A percentile compares a stretch with the other conserved stretches of the same genome.
phyloP scores from a whole-genome alignment of 306 rosid genomes.

The Malus fusca region DNA sequence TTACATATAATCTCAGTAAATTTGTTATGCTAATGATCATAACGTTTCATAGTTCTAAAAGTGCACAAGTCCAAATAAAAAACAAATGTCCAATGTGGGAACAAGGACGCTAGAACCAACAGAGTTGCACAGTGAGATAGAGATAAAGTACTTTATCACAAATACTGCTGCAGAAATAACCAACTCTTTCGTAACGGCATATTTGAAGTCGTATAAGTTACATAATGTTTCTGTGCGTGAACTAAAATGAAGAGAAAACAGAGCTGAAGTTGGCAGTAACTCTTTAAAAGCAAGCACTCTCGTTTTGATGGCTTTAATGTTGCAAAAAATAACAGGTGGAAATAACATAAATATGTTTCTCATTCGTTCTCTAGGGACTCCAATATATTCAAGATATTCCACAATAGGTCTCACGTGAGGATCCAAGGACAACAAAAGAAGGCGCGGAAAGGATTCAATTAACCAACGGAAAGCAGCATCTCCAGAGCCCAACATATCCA shows the following conservation, averaged over 20 bases:
- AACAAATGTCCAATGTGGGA: not conserved
- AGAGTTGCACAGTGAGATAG: not conserved
- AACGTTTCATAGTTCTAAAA: not conserved
- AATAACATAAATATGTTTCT: slow-evolving; percentile 43
- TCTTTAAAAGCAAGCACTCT: slow-evolving; percentile 55
- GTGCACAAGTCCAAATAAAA: not conserved
- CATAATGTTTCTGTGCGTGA: not conserved
- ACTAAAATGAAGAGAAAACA: not conserved
- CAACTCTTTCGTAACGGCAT: not conserved
- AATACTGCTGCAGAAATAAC: not conserved
- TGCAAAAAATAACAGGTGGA: slow-evolving; percentile 61
- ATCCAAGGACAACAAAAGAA: slow-evolving; percentile 50
- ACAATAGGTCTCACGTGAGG: slow-evolving; percentile 37
- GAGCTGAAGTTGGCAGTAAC: slow-evolving; percentile 28
- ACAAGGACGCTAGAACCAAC: not conserved
- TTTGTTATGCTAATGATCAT: not conserved
- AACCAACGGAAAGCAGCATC: slow-evolving; percentile 45
- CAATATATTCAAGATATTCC: slow-evolving; percentile 50
- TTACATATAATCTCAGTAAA: not conserved
- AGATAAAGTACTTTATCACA: not conserved
- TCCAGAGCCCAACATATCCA: slow-evolving; percentile 42
- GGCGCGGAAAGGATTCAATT: slow-evolving; percentile 68
- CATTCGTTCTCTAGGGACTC: slow-evolving; percentile 37
- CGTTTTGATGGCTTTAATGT: slow-evolving; percentile 35
- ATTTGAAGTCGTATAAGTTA: not conserved